Conservation (phyloP, 2,329 filamentous ascomycete species). For the Pochonia chlamydosporia region DNA sequence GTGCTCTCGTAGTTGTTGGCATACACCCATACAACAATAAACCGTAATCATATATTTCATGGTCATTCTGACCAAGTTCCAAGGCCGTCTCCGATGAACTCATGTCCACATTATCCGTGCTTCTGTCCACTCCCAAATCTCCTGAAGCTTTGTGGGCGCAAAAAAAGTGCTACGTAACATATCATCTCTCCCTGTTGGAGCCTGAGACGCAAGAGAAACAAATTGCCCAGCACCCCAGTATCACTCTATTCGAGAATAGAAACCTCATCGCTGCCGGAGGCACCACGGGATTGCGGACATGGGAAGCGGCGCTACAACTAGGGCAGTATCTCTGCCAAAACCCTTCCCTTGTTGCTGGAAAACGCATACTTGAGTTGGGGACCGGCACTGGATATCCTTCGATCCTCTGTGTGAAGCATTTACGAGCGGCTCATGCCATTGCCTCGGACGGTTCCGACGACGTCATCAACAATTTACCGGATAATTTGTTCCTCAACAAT, state of each 20-base stretch:
- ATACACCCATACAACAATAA: not conserved
- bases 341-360: slow-evolving; percentile 39
- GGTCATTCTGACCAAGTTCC: slow-evolving; percentile 17
- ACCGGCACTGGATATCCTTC: slow-evolving; percentile 73
- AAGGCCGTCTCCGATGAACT: slow-evolving; percentile 82
- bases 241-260: slow-evolving; percentile 65
- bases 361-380: slow-evolving; percentile 65
- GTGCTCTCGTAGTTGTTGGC: slow-evolving; percentile 26
- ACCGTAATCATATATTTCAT: not conserved
- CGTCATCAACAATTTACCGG: slow-evolving; percentile 61
- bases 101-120: slow-evolving; percentile 59
- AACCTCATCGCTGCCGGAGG: slow-evolving; percentile 63
- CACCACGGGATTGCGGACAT: slow-evolving; percentile 72
- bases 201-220: slow-evolving; percentile 1
- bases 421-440: slow-evolving; percentile 53
- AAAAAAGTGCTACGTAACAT: slow-evolving; percentile 70
- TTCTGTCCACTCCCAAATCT: slow-evolving; percentile 60
- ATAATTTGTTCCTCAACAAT: slow-evolving; percentile 63
- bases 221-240: slow-evolving; percentile 16
- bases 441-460: slow-evolving; percentile 71
- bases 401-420: slow-evolving; percentile 64
- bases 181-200: slow-evolving; percentile 40
- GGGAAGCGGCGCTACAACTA: slow-evolving; percentile 73
- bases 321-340: slow-evolving; percentile 59
- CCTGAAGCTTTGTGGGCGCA: slow-evolving; percentile 62